Evolutionary conservation across 1,284 basidiomycete genomes (phyloP).

Genomic region (Heterobasidion parviporum): DNA sequence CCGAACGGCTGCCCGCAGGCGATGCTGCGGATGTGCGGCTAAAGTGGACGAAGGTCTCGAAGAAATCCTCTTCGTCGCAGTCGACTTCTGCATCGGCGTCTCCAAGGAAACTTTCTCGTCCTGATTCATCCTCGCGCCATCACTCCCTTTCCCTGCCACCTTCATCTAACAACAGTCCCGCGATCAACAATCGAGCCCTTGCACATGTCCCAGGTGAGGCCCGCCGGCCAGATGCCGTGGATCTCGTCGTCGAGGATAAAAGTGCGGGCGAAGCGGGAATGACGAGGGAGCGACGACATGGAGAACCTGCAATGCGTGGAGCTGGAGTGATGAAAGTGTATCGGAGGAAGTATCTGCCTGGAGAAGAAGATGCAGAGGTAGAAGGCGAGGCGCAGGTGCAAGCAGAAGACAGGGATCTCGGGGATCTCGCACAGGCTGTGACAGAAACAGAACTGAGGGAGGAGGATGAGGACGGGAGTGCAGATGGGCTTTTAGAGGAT

Average conservation of each 20-base stretch:
- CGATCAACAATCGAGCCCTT: conserved; percentile 21
- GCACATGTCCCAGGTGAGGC: conserved; percentile 25
- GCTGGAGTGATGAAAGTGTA: conserved; percentile 44
- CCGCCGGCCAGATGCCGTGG: conserved; percentile 68
- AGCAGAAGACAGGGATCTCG: not conserved
- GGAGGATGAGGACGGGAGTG: conserved; percentile 18
- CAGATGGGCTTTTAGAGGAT: conserved; percentile 13
- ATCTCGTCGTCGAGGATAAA: conserved; percentile 63
- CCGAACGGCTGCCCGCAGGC: conserved; percentile 23
- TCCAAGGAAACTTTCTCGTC: not conserved
- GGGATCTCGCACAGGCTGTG: conserved; percentile 18
- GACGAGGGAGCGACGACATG: conserved; percentile 41
- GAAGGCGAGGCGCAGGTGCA: conserved; percentile 8
- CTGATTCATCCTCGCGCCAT: not conserved
- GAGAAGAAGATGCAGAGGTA: conserved; percentile 32
- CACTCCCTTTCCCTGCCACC: not conserved
- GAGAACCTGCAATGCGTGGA: conserved; percentile 36
- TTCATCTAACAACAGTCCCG: conserved; percentile 17
- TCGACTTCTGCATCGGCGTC: not conserved
- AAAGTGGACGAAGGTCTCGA: conserved; percentile 34
- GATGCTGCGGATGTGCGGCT: conserved; percentile 31
- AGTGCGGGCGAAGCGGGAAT: conserved; percentile 41
- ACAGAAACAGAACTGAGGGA: conserved; percentile 20
- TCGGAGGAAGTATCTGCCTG: conserved; percentile 38
- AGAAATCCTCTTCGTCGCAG: not conserved